Evolutionary conservation across 805 yeast species (phyloP).

Genomic region (Kluyveromyces siamensis): DNA sequence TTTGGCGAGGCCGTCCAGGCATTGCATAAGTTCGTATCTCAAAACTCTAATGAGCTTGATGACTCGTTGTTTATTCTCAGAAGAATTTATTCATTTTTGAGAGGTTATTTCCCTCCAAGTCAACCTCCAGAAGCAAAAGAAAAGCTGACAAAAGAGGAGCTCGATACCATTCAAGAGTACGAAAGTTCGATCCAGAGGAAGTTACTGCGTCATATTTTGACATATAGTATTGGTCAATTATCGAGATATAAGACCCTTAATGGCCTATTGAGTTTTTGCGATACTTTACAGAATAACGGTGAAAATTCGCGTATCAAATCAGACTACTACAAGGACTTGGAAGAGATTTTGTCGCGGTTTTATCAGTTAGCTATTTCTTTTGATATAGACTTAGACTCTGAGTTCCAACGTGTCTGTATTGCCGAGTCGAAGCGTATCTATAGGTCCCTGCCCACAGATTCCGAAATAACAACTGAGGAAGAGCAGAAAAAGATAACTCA

Average conservation of each 20-base stretch:
- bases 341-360: slow-evolving; percentile 33
- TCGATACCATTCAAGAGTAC: slow-evolving; percentile 37
- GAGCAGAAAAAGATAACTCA: slow-evolving; percentile 29
- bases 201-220: slow-evolving; percentile 52
- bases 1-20: slow-evolving; percentile 59
- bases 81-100: slow-evolving; percentile 54
- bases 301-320: slow-evolving; percentile 15
- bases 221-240: slow-evolving; percentile 40
- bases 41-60: slow-evolving; percentile 29
- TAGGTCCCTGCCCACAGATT: slow-evolving; percentile 19
- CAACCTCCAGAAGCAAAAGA: slow-evolving; percentile 30
- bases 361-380: slow-evolving; percentile 48
- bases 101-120: slow-evolving; percentile 45
- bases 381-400: slow-evolving; percentile 50
- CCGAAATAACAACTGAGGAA: slow-evolving; percentile 23
- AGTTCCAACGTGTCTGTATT: slow-evolving; percentile 29
- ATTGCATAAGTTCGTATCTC: slow-evolving; percentile 41
- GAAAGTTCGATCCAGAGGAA: slow-evolving; percentile 58
- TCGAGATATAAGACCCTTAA: slow-evolving; percentile 21
- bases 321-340: slow-evolving; percentile 20
- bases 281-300: slow-evolving; percentile 20
- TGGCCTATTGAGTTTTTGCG: slow-evolving; percentile 13
- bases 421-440: slow-evolving; percentile 37
- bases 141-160: slow-evolving; percentile 28
- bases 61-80: slow-evolving; percentile 41